Base-by-base conservation (phyloP, 2,329 filamentous ascomycete species). In the Fusarium tupiense region DNA sequence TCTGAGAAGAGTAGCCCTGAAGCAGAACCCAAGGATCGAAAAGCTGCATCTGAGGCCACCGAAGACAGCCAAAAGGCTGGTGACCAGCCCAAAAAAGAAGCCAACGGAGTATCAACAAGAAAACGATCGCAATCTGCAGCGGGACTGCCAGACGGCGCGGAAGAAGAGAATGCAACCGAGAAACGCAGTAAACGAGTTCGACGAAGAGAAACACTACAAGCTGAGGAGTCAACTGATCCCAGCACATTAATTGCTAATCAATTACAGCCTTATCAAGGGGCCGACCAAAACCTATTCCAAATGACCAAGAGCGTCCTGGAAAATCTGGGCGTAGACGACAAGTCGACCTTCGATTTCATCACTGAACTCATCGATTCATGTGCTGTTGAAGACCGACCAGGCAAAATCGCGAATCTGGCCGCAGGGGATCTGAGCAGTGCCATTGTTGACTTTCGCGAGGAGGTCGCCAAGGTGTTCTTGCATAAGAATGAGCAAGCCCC, bases 171-270 rank as follows among this genome's bases (percentile, higher is more conserved):
- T 31, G 84, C 83, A 5, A 85, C 88, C 17, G 88, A 89, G 61
- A 92, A 91, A 77, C 85, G 91, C 64, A 92, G 90, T 80, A 93
- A 93, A 77, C 85, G 91, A 57, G 90, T 90, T 37, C 86, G 91
- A 52, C 86, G 91, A 61, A 76, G 83, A 58, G 83, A 84, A 43
- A 90, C 92, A 49, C 88, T 86, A 8, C 85, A 87, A 17, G 81
- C 83, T 8, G 89, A 89, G 41, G 90, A 90, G 56, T 80, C 82
- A 1, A 80, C 87, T 20, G 89, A 91, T 68, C 84, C 88, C 12
- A 87, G 85, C 58, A 86, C 85, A 2, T 82, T 87, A 33, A 85
- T 87, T 60, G 87, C 88, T 4, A 86, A 85, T 59, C 88, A 91
- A 74, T 80, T 91, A 8, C 86, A 89, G 73, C 86, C 87, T 5